Evolutionary conservation across 2,329 filamentous ascomycete genomes (phyloP), one percentile per base, ranked within the genome.

Genomic region (Ophiocordyceps sinensis): DNA sequence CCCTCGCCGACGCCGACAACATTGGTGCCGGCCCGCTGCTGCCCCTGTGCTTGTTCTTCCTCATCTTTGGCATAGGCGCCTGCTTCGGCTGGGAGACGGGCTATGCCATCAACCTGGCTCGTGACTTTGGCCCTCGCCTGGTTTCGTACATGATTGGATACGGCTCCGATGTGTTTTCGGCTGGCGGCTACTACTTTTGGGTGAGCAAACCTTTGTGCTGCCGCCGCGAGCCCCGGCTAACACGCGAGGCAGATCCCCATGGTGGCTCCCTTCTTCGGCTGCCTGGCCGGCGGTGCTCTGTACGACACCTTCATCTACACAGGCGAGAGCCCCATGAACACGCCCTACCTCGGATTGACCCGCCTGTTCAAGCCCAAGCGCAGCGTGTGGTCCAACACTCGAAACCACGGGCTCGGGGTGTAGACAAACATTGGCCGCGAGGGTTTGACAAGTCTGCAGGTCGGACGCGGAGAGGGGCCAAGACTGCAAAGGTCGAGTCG

Each of bases 1-100:
- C 79, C 1, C 59, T 85, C 39, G 77, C 79, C 42, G 77, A 80
- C 46, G 63, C 63, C 38, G 58, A 58, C 34, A 74, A 75, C 50
- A 64, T 70, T 13, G 76, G 75, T 4, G 75, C 76, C 2, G 74
- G 75, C 0, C 63, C 67, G 1, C 44, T 63, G 41, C 66, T 73
- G 43, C 77, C 79, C 0, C 60, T 85, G 2, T 72, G 65, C 8
- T 59, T 85, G 6, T 82, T 84, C 60, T 84, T 85, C 59, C 63
- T 85, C 38, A 77, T 85, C 46, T 85, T 85, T 52, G 81, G 79
- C 8, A 75, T 85, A 19, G 80, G 79, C 15, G 76, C 77, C 28
- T 81, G 77, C 53, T 85, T 83, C 51, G 82, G 82, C 7, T 85
- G 78, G 78, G 74, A 85, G 56, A 86, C 81, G 1, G 80, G 82